phyloP scores from a whole-genome alignment of 164 flowering plant species.

The Dillenia suffruticosa region DNA sequence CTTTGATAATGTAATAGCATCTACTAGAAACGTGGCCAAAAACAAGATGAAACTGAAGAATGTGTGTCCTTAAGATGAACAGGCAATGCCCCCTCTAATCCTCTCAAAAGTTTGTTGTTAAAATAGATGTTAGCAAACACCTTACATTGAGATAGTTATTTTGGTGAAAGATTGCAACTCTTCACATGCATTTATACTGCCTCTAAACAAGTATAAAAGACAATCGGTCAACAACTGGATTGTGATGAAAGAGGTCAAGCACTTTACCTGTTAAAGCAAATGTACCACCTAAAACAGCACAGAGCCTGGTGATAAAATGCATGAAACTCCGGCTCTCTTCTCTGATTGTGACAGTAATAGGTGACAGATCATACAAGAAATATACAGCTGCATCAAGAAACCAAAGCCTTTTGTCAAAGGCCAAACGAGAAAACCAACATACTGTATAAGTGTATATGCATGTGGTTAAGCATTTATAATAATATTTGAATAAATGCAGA shows the following conservation, averaged over 20 bases:
- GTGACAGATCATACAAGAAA: slow-evolving; percentile 96
- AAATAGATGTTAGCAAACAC: too few species aligned
- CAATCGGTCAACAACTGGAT: neutral
- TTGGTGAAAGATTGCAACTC: too few species aligned
- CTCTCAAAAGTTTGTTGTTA: too few species aligned
- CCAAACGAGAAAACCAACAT: neutral
- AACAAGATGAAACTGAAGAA: neutral
- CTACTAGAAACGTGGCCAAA: neutral
- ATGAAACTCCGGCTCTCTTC: slow-evolving; percentile 96
- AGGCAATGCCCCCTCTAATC: too few species aligned
- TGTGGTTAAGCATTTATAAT: too few species aligned
- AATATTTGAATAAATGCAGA: slow-evolving; percentile 2
- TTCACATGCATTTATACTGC: too few species aligned
- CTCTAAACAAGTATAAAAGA: neutral
- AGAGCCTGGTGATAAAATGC: slow-evolving; percentile 94
- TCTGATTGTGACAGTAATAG: slow-evolving; percentile 92
- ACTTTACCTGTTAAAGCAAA: slow-evolving; percentile 89
- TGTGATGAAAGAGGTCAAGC: neutral
- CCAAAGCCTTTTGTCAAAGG: neutral
- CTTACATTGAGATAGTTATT: too few species aligned
- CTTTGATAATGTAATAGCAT: neutral
- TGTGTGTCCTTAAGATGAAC: too few species aligned
- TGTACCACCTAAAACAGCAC: slow-evolving; percentile 98
- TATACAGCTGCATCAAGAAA: slow-evolving; percentile 73
- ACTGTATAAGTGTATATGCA: too few species aligned